Percentiles rank a stretch among this genome's conserved stretches.
phyloP scores from a whole-genome alignment of 768 basidiomycete species.

The Coprinellus aureogranulatus region DNA sequence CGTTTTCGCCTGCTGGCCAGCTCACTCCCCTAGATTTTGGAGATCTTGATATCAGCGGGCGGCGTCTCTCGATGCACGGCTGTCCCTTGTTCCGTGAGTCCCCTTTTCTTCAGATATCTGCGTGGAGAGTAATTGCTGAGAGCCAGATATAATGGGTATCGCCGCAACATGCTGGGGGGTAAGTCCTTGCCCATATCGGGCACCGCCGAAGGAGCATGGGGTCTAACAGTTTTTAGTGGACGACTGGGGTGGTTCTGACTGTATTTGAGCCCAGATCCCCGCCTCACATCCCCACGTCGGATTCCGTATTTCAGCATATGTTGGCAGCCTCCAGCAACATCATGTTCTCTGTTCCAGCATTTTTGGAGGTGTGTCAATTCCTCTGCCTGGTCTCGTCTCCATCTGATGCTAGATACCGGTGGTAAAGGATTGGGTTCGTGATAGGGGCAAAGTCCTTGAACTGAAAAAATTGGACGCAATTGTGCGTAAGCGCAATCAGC shows the following conservation, averaged over 20 bases:
- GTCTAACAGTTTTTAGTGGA: constrained; percentile 3
- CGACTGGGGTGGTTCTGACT: constrained; percentile 17
- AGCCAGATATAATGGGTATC: constrained; percentile 19
- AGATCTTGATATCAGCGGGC: constrained; percentile 22
- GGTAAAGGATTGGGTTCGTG: constrained; percentile 21
- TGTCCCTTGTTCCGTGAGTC: constrained; percentile 21
- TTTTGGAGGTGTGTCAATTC: constrained; percentile 20
- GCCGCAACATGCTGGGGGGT: constrained; percentile 17
- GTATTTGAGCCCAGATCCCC: constrained; percentile 20
- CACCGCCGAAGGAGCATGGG: background rate
- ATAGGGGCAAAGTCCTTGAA: constrained; percentile 12
- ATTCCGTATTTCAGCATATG: constrained; percentile 14
- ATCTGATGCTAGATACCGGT: too few relatives aligned
- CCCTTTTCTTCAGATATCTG: background rate
- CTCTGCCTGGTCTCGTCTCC: background rate
- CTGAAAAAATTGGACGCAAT: constrained; percentile 18
- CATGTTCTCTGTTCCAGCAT: constrained; percentile 15
- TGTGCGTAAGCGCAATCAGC: constrained; percentile 8
- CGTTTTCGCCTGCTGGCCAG: background rate
- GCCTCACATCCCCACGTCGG: constrained; percentile 15
- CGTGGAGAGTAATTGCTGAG: background rate
- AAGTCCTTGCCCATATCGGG: background rate
- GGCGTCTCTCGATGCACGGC: constrained; percentile 17
- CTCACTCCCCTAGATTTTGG: constrained; percentile 18
- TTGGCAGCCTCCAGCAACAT: constrained; percentile 5